A percentile compares a stretch with the other conserved stretches of the same genome.
Conservation (phyloP, 176 grass and related monocot species). For the Poa pratensis region DNA sequence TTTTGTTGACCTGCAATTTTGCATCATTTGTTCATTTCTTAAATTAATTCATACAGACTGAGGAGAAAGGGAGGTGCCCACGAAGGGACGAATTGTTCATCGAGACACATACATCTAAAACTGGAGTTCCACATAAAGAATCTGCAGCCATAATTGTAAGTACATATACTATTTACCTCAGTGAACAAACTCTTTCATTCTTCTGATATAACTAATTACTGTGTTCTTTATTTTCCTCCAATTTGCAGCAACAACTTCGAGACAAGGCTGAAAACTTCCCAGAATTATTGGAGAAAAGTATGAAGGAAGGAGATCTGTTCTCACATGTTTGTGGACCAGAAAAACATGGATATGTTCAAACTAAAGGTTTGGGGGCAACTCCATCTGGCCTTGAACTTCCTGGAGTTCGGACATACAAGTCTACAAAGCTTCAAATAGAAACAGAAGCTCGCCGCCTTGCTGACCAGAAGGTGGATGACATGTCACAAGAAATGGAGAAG, state of each 20-base stretch:
- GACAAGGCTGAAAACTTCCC: background rate
- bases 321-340: background rate
- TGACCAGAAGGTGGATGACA: background rate
- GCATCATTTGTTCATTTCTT: background rate
- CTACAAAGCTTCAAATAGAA: background rate
- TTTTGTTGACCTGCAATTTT: background rate
- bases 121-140: background rate
- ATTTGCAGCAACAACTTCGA: no score
- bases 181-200: no score
- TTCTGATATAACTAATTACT: no score
- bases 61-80: background rate
- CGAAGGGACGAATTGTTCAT: background rate
- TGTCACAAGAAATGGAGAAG: background rate
- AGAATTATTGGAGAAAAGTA: background rate
- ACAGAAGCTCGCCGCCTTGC: background rate
- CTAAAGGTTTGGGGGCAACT: background rate
- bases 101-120: background rate
- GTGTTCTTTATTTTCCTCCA: no score
- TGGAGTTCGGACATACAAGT: background rate
- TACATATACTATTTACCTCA: background rate
- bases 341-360: background rate
- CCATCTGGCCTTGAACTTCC: background rate
- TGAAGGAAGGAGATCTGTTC: background rate
- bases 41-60: background rate
- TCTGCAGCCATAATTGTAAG: background rate